Evolutionary conservation across 345 rosid genomes (phyloP).

Genomic region (Xanthoceras sorbifolium): DNA sequence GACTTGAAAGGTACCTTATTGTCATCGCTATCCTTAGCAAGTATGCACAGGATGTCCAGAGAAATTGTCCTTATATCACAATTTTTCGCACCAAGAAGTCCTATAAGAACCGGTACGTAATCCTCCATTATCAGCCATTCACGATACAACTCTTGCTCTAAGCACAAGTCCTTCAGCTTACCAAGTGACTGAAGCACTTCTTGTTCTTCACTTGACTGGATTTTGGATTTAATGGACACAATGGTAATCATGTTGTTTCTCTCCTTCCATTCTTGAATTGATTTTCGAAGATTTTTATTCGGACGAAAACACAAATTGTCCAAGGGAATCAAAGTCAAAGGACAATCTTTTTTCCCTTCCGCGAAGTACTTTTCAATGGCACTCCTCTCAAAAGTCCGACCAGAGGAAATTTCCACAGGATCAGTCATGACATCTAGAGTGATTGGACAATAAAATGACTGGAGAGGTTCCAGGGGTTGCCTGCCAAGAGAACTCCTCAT

Average conservation of each 20-base stretch:
- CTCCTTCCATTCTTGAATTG: constrained; percentile 31
- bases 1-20: constrained; percentile 27
- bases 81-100: constrained; percentile 27
- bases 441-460: constrained; percentile 31
- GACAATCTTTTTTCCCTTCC: constrained; percentile 28
- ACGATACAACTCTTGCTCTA: constrained; percentile 18
- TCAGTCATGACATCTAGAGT: constrained; percentile 32
- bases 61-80: constrained; percentile 27
- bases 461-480: constrained; percentile 28
- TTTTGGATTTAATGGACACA: constrained; percentile 27
- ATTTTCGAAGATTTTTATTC: constrained; percentile 27
- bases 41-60: constrained; percentile 28
- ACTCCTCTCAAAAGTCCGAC: constrained; percentile 32
- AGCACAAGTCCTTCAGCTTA: constrained; percentile 28
- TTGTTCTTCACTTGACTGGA: constrained; percentile 27
- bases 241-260: constrained; percentile 32
- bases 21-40: constrained; percentile 24
- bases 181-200: constrained; percentile 25
- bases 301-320: constrained; percentile 24
- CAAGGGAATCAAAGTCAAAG: constrained; percentile 15
- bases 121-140: constrained; percentile 26
- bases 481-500: constrained; percentile 16
- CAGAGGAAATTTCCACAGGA: constrained; percentile 33
- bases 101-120: constrained; percentile 22
- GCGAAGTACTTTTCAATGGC: constrained; percentile 31